phyloP scores from a whole-genome alignment of 2,329 filamentous ascomycete genomes.

The Claviceps cyperi region DNA sequence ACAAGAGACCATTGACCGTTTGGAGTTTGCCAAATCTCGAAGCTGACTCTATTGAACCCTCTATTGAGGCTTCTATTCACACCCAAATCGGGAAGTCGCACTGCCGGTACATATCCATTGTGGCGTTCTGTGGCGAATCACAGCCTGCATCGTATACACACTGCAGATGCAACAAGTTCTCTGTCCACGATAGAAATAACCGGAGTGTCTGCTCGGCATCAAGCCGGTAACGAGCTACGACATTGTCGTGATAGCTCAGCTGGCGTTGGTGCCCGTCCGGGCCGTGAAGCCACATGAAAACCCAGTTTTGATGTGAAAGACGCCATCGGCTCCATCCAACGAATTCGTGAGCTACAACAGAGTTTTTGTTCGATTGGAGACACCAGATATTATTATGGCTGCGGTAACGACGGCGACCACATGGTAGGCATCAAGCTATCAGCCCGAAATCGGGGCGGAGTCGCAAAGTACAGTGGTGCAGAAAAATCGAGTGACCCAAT shows the following conservation, averaged over 20 bases:
- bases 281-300: not conserved
- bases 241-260: not conserved
- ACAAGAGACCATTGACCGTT: constrained; percentile 3
- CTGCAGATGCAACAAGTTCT: not conserved
- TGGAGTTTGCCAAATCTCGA: constrained; percentile 3
- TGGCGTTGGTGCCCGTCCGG: not conserved
- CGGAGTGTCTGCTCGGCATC: not conserved
- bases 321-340: no score
- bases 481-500: no score
- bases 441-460: no score
- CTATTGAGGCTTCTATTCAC: constrained; percentile 24
- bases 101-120: constrained; percentile 3
- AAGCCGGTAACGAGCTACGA: not conserved
- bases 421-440: no score
- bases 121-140: constrained; percentile 15
- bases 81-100: constrained; percentile 16
- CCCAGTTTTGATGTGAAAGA: not conserved
- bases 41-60: constrained; percentile 16
- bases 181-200: no score
- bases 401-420: no score
- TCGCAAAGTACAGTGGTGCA: no score
- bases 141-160: not conserved
- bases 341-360: no score
- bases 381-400: no score
- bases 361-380: no score